Base-by-base conservation (phyloP, 2,329 filamentous ascomycete genomes). In the Cryphonectria carpinicola region DNA sequence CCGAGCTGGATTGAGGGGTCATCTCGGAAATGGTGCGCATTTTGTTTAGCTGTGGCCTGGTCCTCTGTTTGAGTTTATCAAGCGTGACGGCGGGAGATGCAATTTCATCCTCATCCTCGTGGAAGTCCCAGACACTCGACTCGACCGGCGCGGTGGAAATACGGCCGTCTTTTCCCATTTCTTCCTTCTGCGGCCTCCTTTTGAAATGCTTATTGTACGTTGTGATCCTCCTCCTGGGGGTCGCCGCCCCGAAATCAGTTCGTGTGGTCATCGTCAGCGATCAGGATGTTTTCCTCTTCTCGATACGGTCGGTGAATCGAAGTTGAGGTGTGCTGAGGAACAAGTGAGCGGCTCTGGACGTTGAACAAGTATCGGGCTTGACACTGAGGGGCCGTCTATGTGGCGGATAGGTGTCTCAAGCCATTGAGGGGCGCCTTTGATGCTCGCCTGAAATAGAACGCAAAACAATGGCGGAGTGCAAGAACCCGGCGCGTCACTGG, bases 171-270 rank as follows among this genome's bases (percentile, higher is more conserved):
- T 60, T 66, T 22, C 66, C 52, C 49, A 64, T 65, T 63, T 71
- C 65, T 52, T 72, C 70, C 3, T 73, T 54, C 28, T 73, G 73
- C 25, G 71, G 46, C 49, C 74, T 75, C 62, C 75, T 73, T 37
- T 75, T 76, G 22, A 74, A 71, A 37, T 75, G 68, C 67, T 76
- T 79, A 54, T 79, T 78, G 62, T 80, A 80, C n/a, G 78, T 77
- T 7, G 75, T 74, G 37, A 76, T 68, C 67, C 76, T 78, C 71
- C 76, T 79, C 65, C 77, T 77, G 61, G 77, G 72, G 11, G 74
- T 74, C 61, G 76, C 71, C 54, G 76, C 71, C 58, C 73, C 73
- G 65, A 72, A 41, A 52, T 75, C 74, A 43, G 70, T 63, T 49
- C 71, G 71, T 3, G 75, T 65, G 52, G 76, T 73, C 75, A 76